Percentiles rank a stretch among this genome's conserved stretches.
Evolutionary conservation across 768 basidiomycete genomes (phyloP).

Genomic region (Hemileccinum impolitum): DNA sequence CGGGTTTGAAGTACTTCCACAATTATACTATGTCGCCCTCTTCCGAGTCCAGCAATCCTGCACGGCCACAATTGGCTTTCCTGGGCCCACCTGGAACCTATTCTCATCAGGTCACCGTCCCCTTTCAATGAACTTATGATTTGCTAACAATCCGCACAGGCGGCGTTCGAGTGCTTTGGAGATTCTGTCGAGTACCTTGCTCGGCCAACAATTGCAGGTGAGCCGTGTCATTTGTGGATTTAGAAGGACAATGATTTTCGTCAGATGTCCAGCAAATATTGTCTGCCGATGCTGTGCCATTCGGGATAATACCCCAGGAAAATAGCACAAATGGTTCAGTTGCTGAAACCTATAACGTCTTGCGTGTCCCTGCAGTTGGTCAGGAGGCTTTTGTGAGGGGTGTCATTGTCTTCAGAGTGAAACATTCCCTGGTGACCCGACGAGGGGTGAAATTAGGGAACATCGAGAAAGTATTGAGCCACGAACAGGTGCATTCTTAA

Average conservation of each 20-base stretch:
- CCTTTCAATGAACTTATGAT: background rate
- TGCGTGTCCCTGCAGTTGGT: conserved; percentile 43
- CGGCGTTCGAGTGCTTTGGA: conserved; percentile 46
- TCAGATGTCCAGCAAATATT: conserved; percentile 61
- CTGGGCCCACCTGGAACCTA: conserved; percentile 72
- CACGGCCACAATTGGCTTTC: conserved; percentile 41
- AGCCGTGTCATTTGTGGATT: conserved; percentile 6
- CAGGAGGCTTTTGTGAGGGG: conserved; percentile 53
- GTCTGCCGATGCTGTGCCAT: conserved; percentile 36
- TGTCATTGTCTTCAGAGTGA: conserved; percentile 54
- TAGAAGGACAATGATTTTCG: background rate
- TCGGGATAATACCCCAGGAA: conserved; percentile 77
- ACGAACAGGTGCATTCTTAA: conserved; percentile 61
- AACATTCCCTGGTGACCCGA: conserved; percentile 68
- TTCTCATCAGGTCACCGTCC: conserved; percentile 52
- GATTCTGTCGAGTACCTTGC: conserved; percentile 42
- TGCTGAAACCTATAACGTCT: conserved; percentile 66
- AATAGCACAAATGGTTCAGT: conserved; percentile 75
- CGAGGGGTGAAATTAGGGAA: conserved; percentile 53
- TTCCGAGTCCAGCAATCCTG: background rate
- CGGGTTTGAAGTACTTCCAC: conserved; percentile 9
- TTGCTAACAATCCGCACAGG: conserved; percentile 36
- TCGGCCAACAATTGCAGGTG: conserved; percentile 39
- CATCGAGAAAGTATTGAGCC: conserved; percentile 63
- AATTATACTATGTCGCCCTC: conserved; percentile 7